Evolutionary conservation across 2,329 filamentous ascomycete genomes (phyloP).

Genomic region (Amylocarpus encephaloides): DNA sequence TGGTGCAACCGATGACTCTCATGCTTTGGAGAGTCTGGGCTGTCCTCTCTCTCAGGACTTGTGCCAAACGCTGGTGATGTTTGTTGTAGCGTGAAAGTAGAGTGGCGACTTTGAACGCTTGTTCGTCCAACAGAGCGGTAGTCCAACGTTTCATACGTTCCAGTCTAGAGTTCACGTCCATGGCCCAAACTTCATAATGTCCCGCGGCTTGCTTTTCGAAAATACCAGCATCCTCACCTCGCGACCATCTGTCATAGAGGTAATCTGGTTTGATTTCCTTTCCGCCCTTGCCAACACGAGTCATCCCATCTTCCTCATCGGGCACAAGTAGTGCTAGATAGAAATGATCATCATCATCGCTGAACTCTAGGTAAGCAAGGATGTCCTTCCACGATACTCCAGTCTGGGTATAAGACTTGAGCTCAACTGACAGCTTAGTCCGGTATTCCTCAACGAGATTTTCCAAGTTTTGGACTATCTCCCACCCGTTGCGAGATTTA

Average conservation of each 20-base stretch:
- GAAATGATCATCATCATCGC: slow-evolving; percentile 42
- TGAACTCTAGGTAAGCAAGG: slow-evolving; percentile 45
- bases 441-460: neutral
- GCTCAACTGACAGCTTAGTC: neutral
- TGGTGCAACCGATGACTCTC: slow-evolving; percentile 63
- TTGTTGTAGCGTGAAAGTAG: too few relatives aligned
- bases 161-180: slow-evolving; percentile 33
- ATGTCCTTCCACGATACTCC: slow-evolving; percentile 19
- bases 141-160: slow-evolving; percentile 39
- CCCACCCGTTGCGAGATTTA: too few relatives aligned
- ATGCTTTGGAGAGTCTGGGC: slow-evolving; percentile 43
- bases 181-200: too few relatives aligned
- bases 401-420: neutral
- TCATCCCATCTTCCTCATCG: slow-evolving; percentile 37
- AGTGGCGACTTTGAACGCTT: too few relatives aligned
- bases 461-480: too few relatives aligned
- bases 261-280: slow-evolving; percentile 41
- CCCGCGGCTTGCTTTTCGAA: neutral
- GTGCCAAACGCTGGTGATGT: slow-evolving; percentile 42
- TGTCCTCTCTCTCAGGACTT: slow-evolving; percentile 36
- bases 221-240: slow-evolving; percentile 18
- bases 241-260: slow-evolving; percentile 48
- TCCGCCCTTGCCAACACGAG: slow-evolving; percentile 39
- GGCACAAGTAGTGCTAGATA: slow-evolving; percentile 53
- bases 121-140: slow-evolving; percentile 42